Base-by-base conservation (phyloP, 1,284 basidiomycete genomes). In the Cerrena zonata region DNA sequence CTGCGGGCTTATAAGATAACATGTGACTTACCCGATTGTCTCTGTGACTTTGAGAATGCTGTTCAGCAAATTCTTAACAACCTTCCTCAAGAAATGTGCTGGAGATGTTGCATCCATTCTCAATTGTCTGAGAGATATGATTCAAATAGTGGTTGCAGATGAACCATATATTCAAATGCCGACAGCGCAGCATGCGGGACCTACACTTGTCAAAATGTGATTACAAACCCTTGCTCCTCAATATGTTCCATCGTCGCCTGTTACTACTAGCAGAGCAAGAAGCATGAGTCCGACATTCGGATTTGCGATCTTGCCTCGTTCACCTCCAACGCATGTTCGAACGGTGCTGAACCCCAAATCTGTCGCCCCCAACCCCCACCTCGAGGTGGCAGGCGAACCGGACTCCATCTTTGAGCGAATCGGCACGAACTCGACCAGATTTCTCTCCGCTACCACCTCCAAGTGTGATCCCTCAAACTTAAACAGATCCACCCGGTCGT, bases 151-250 rank as follows among this genome's bases (percentile, higher is more conserved):
- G 13, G 41, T 23, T 23, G 59, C 62, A 10, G 57, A 56, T 5
- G 59, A 61, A 2, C 56, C 64, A 7, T 15, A 34, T 13, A 62
- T 77, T 24, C 67, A 68, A 37, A 67, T 69, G 51, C 78, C 78
- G 5, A 62, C 66, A 1, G 72, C 76, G 3, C 58, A 63, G 13
- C 71, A 65, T 18, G 52, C 72, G 11, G 77, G 75, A 10, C 75
- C 71, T 2, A 76, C 80, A 0, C 68, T 85, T 34, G 76, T 77
- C 11, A 75, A 83, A 49, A 75, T 79, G 50, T 62, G 87, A 5
- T 75, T 80, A 48, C 79, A 82, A 15, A 71, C 86, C 18, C 57
- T 85, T 27, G 69, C 74, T 25, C 64, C 77, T 15, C 69, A 69
- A 10, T 65, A 70, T 11, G 30, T 7, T 11, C 65, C 66, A 25